A percentile compares a stretch with the other conserved stretches of the same genome.
Evolutionary conservation across 805 yeast species (phyloP).

Genomic region (Saccharomyces cerevisiae): DNA sequence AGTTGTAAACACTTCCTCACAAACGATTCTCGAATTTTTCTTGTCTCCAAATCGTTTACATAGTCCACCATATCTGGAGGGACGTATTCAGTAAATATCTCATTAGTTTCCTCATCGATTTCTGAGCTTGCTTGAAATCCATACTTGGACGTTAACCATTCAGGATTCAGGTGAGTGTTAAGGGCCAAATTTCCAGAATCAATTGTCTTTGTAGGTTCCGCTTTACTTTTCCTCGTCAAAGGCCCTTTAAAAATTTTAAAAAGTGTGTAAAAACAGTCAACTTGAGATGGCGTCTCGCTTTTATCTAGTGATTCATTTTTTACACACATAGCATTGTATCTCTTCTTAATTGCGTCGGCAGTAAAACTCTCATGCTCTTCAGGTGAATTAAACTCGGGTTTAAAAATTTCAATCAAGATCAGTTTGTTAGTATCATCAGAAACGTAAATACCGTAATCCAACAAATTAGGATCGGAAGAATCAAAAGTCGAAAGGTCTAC

Average conservation of each 20-base stretch:
- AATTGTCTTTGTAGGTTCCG: slow-evolving; percentile 47
- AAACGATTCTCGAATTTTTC: slow-evolving; percentile 39
- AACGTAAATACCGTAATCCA: slow-evolving; percentile 42
- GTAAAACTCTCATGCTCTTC: slow-evolving; percentile 43
- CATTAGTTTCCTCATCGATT: slow-evolving; percentile 20
- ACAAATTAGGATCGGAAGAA: slow-evolving; percentile 27
- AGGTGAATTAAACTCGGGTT: slow-evolving; percentile 38
- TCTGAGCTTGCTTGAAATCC: slow-evolving; percentile 34
- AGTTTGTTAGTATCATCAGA: slow-evolving; percentile 39
- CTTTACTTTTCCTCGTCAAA: slow-evolving; percentile 34
- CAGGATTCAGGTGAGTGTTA: slow-evolving; percentile 50
- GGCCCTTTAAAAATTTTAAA: slow-evolving; percentile 64
- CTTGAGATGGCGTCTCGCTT: slow-evolving; percentile 39
- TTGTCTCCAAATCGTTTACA: slow-evolving; percentile 26
- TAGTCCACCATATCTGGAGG: slow-evolving; percentile 42
- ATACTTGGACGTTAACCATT: slow-evolving; percentile 41
- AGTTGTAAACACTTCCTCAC: slow-evolving; percentile 49
- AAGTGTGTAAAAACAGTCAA: slow-evolving; percentile 53
- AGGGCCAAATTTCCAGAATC: slow-evolving; percentile 42
- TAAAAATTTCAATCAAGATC: slow-evolving; percentile 46
- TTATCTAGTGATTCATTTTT: slow-evolving; percentile 22
- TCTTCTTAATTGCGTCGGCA: slow-evolving; percentile 39
- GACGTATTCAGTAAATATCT: slow-evolving; percentile 26
- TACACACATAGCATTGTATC: slow-evolving; percentile 38
- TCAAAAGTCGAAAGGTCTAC: slow-evolving; percentile 18